Base-by-base conservation (phyloP, 2,329 filamentous ascomycete species). In the Scleromitrula shiraiana region DNA sequence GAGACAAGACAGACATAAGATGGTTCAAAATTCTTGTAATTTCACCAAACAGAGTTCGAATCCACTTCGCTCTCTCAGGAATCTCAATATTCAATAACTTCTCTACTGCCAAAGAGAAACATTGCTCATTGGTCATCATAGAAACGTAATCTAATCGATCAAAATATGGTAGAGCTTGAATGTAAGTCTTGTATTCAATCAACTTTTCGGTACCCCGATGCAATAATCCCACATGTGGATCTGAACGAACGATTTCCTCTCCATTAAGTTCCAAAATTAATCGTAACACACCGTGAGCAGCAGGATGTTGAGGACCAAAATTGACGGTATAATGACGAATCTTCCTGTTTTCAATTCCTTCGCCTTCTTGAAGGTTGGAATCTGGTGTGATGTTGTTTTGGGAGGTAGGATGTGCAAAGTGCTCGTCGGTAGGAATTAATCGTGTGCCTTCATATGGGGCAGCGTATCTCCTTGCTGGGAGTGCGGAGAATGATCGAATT, bases 71-170 rank as follows among this genome's bases (percentile, higher is more conserved):
- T 64, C 93, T 79, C 56, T 93, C 85, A 20, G 93, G 93, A 55
- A 98, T 87, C 67, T 98, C 94, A 57, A 98, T 76, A 69, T 98
- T 98, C 62, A 98, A 76, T 52, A 98, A 78, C 77, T 98, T 98
- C 78, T 98, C 93, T 48, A 97, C 91, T 17, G 89, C 93, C 57
- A 98, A 78, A 30, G 89, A 82, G 70, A 88, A 98, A 66, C 89
- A 95, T 72, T 98, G 93, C 77, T 98, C 93, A 70, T 98, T 98
- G 64, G 93, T 98, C 93, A 98, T 98, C 94, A 98, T 98, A 63
- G 89, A 96, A 60, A 96, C 90, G 70, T 98, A 98, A 71, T 98
- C 93, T 68, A 98, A 77, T 61, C 93, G 88, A 72, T 98, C 93
- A 67, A 98, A 98, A 76, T 98, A 98, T 49, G 93, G 93, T 65